A percentile compares a stretch with the other conserved stretches of the same genome.
Evolutionary conservation across 768 basidiomycete species (phyloP).

Genomic region (Mycena venus): DNA sequence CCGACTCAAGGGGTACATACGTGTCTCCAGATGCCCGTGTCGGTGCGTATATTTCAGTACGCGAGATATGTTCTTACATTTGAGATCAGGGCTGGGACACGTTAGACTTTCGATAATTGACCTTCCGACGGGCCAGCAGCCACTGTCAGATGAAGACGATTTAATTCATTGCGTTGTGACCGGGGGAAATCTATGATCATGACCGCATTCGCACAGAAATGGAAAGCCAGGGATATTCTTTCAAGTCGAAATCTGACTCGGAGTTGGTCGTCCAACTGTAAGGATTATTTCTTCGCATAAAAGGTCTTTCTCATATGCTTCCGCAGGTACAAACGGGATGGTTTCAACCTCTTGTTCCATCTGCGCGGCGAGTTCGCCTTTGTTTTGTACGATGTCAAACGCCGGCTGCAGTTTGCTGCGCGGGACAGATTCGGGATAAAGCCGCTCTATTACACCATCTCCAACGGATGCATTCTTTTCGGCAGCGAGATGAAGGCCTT

Average conservation of each 20-base stretch:
- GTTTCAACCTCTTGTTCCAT: neutral
- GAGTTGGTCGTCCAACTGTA: neutral
- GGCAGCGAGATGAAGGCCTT: neutral
- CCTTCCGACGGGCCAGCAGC: neutral
- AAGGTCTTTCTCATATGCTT: too few species aligned
- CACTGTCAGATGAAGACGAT: neutral
- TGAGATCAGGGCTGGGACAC: neutral
- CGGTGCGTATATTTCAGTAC: neutral
- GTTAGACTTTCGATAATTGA: neutral
- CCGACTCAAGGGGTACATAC: conserved; percentile 23
- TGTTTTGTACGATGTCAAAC: neutral
- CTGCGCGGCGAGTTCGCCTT: neutral
- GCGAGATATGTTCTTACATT: neutral
- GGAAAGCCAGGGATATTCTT: neutral
- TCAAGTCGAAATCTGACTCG: neutral
- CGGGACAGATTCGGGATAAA: neutral
- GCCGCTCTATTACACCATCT: neutral
- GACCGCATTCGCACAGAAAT: neutral
- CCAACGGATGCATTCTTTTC: neutral
- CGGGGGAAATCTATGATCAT: conserved; percentile 31
- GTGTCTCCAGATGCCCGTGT: conserved; percentile 17
- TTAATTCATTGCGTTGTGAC: conserved; percentile 25
- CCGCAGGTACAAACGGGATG: neutral
- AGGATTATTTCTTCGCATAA: neutral
- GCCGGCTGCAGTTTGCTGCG: neutral